Conservation (phyloP, 2,329 filamentous ascomycete species). For the Lomentospora prolificans region DNA sequence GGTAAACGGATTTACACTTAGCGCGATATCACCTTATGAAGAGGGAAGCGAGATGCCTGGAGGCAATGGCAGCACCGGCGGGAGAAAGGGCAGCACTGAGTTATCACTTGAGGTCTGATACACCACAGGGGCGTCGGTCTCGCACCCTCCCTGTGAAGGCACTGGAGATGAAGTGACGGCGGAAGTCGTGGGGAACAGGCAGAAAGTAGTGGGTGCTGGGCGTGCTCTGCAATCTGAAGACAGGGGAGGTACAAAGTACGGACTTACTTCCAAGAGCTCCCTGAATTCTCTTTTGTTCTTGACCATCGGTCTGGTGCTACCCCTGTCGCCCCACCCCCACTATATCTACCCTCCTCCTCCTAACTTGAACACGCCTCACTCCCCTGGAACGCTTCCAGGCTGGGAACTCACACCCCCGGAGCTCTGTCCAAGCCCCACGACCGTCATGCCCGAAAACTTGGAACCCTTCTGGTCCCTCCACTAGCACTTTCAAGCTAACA, state of each 20-base stretch:
- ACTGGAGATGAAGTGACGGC: too few relatives aligned
- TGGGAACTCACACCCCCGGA: background rate
- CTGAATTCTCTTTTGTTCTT: background rate
- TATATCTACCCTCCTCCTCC: background rate
- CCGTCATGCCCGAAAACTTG: conserved; percentile 4
- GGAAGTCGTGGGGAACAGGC: too few relatives aligned
- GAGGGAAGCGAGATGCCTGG: too few relatives aligned
- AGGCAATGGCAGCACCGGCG: too few relatives aligned
- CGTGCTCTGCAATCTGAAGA: background rate
- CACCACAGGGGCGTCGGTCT: too few relatives aligned
- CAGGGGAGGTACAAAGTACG: background rate
- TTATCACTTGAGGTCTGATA: too few relatives aligned
- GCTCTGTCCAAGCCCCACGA: background rate
- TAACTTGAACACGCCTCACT: background rate
- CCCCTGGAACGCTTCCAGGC: background rate
- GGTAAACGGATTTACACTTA: too few relatives aligned
- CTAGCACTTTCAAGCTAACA: background rate
- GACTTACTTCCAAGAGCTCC: too few relatives aligned
- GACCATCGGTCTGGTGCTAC: too few relatives aligned
- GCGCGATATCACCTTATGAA: too few relatives aligned
- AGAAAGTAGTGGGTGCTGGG: background rate
- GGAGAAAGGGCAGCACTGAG: too few relatives aligned
- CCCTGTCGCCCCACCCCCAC: background rate
- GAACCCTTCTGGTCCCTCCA: conserved; percentile 3
- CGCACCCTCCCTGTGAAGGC: too few relatives aligned